These are phyloP conservation scores for Solanum ossicruentum DNA, from an alignment of 257 asterid species.

Conservation along the genomic window DNA sequence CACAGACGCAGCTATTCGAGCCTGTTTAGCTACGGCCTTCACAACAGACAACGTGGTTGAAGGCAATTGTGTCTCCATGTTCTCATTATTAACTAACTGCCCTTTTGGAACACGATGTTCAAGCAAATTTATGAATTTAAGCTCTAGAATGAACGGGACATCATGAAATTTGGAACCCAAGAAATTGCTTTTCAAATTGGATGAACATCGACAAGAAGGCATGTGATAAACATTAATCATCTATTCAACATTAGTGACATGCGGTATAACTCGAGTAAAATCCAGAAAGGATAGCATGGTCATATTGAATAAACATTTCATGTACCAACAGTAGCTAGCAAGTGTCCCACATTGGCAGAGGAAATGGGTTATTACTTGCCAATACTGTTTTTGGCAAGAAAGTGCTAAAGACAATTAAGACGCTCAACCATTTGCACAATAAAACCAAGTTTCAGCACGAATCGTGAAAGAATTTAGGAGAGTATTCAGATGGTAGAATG, in stretches of 20 bases:
- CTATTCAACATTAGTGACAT: background rate
- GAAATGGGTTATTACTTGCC: background rate
- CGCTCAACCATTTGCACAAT: background rate
- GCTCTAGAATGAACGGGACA: background rate
- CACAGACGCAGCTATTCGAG: slow-evolving; percentile 74
- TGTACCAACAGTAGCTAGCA: background rate
- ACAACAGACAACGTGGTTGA: slow-evolving; percentile 19
- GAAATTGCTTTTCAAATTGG: background rate
- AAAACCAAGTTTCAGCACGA: background rate
- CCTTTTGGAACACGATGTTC: background rate
- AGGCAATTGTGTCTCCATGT: background rate
- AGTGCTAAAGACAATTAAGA: background rate
- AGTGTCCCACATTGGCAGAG: background rate
- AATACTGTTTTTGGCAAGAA: background rate
- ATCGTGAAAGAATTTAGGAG: background rate
- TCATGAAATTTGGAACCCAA: background rate
- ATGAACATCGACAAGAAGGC: background rate
- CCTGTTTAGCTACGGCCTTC: slow-evolving; percentile 25
- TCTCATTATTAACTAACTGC: background rate
- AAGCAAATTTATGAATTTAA: background rate
- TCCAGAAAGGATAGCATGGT: background rate
- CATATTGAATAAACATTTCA: background rate
- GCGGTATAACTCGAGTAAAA: background rate
- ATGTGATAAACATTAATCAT: background rate
- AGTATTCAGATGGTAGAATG: background rate